A percentile compares a stretch with the other conserved stretches of the same genome.
Evolutionary conservation across 768 basidiomycete genomes (phyloP).

Genomic region (Leccinum arenicola): DNA sequence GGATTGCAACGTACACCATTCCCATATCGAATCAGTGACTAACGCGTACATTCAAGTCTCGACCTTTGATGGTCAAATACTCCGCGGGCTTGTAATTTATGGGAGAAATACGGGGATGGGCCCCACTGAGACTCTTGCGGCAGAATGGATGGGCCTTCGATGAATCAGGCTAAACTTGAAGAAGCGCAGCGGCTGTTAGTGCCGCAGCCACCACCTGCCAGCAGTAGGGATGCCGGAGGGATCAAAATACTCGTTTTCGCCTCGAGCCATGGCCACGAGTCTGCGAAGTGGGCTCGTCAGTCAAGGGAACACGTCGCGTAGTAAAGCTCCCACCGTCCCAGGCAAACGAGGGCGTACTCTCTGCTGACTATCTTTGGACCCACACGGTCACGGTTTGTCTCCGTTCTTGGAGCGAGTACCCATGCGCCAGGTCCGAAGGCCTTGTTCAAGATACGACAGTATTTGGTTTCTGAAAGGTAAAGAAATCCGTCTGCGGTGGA

Average conservation of each 20-base stretch:
- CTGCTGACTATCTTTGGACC: conserved; percentile 84
- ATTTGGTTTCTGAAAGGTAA: conserved; percentile 97
- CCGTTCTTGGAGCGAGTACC: conserved; percentile 92
- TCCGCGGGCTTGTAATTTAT: no score
- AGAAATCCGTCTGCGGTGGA: conserved; percentile 72
- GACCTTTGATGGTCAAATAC: no score
- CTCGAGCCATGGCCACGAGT: conserved; percentile 85
- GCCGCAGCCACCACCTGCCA: conserved; percentile 20
- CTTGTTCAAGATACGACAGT: conserved; percentile 84
- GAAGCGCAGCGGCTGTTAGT: no score
- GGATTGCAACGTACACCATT: no score
- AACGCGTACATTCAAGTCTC: no score
- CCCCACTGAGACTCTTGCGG: no score
- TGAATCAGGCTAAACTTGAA: no score
- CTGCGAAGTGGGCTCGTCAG: conserved; percentile 37
- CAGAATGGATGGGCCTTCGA: no score
- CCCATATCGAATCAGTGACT: no score
- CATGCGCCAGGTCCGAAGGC: conserved; percentile 97
- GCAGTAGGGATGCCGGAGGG: conserved; percentile 88
- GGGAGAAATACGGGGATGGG: no score
- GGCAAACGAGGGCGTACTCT: conserved; percentile 92
- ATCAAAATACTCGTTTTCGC: conserved; percentile 97
- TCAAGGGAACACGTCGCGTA: background rate
- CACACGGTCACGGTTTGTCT: conserved; percentile 64
- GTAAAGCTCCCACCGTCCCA: conserved; percentile 64